These are phyloP conservation scores for Castanea mollissima DNA, from an alignment of 306 rosid genomes.

Conservation along the genomic window DNA sequence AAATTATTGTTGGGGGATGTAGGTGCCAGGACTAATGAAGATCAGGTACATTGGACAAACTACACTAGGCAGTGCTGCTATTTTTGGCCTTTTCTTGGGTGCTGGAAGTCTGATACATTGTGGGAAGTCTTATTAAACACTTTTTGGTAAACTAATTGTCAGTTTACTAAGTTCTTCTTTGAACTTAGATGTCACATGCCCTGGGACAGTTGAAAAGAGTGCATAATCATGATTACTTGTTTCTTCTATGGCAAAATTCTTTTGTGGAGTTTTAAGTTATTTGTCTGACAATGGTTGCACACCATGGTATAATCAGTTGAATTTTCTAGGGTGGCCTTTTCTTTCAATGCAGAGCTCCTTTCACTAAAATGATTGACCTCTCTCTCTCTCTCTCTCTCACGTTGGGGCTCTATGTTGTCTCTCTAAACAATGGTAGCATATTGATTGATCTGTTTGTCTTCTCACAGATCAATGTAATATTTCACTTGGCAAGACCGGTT, in stretches of 20 bases:
- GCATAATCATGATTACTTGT: slow-evolving; percentile 3
- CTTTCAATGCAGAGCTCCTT: neutral
- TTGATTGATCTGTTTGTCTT: no score
- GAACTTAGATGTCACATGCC: neutral
- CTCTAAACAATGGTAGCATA: no score
- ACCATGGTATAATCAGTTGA: neutral
- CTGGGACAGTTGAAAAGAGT: slow-evolving; percentile 21
- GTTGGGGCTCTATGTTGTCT: no score
- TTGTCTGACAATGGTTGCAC: neutral
- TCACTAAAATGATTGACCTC: neutral
- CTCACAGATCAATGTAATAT: no score
- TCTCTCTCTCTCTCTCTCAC: no score
- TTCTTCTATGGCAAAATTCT: neutral
- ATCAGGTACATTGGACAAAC: slow-evolving; percentile 81
- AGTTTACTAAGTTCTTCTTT: slow-evolving; percentile 16
- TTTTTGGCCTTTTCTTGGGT: slow-evolving; percentile 83
- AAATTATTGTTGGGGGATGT: slow-evolving; percentile 19
- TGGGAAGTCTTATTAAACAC: slow-evolving; percentile 72
- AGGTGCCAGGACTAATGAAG: slow-evolving; percentile 89
- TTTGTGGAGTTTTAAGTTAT: slow-evolving; percentile 14
- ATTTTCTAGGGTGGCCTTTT: slow-evolving; percentile 7
- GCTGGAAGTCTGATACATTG: slow-evolving; percentile 94
- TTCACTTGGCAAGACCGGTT: no score
- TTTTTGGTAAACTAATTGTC: slow-evolving; percentile 2
- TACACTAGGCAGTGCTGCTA: slow-evolving; percentile 77